Base-by-base conservation (phyloP, 1,284 basidiomycete genomes). In the Moniliophthora roreri region DNA sequence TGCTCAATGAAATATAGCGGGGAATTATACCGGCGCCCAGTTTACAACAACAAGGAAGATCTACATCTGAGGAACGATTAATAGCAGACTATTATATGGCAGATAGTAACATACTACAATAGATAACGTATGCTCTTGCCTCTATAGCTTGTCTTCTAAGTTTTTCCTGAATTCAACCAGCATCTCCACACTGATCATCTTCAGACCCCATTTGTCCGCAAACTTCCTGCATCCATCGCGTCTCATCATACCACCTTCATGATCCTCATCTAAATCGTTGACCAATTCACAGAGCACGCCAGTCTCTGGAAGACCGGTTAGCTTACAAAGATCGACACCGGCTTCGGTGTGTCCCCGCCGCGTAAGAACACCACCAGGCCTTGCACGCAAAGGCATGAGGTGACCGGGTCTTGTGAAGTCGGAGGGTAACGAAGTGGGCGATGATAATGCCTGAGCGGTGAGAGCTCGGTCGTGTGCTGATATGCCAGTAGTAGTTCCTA, bases 241-340 rank as follows among this genome's bases (percentile, higher is more conserved):
- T n/a, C 95, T 79, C 37, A 95, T 94, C 93, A 99, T 99, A n/a
- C 79, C 85, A 1, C 97, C 97, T 61, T 81, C 70, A n/a, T 82
- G 85, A 48, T 98, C 94, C 63, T 98, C 95, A 61, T 81, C 71
- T 16, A 83, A 85, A 50, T 98, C 94, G 63, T 98, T 95, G 35
- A 99, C 95, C 28, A 99, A 77, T 70, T 99, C 97, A 67, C 97
- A 99, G 28, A 99, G 80, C 2, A 98, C 77, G 1, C 94, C 97
- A 0, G 88, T 95, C 1, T 79, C 76, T 8, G 90, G 85, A 41
- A 93, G 81, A 18, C 82, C 81, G 1, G 94, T 87, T 45, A 97
- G 77, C 50, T 76, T 74, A 71, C 95, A 98, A 9, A 99, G 75
- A 63, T 99, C 96, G 44, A 97, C 81, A 20, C 84, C 85, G 45